Evolutionary conservation across 805 yeast species (phyloP), one percentile per base, ranked within the genome.

Genomic region (Wickerhamiella cacticola): DNA sequence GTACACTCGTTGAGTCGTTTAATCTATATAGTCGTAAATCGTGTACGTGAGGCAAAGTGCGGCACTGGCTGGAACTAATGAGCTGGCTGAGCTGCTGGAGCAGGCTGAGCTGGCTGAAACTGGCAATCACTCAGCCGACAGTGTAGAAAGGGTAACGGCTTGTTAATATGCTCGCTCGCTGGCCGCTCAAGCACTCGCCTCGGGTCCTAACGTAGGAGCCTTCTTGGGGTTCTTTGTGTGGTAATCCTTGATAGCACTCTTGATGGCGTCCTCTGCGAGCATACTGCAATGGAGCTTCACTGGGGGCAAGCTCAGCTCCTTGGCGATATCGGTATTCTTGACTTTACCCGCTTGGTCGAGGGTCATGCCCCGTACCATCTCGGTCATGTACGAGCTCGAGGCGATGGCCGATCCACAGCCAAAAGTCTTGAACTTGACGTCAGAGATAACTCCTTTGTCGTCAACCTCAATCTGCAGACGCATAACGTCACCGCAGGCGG

Each of bases 351-450:
- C 97, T 63, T 92, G 96, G 46, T 89, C 96, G 45, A 92, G 69
- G 39, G 92, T 75, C 78, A 85, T 87, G 38, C 98, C 98, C 62
- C 89, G 82, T 50, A 92, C 95, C 53, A 92, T 74, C 62, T 88
- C 96, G 2, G 98, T 92, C 60, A 92, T 92, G 64, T 82, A 92
- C 1, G 95, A 84, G 8, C 94, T 82, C 2, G 95, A 83, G 1
- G 98, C 98, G 63, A 92, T 92, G 46, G 98, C 98, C 2, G 92
- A 79, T 40, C 98, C 98, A 65, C 98, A 92, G n/a, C 98, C 98
- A 69, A 92, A 92, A 3, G 98, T 92, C 75, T 92, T 92, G 69
- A 92, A 92, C 66, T 87, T 89, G 53, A 89, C 98, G 64, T 92
- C 95, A 64, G 84, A 79, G 57, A 92, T 92, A 47, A 84, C 73